Evolutionary conservation across 176 grass and related monocot genomes (phyloP).

Genomic region (Cocos nucifera): DNA sequence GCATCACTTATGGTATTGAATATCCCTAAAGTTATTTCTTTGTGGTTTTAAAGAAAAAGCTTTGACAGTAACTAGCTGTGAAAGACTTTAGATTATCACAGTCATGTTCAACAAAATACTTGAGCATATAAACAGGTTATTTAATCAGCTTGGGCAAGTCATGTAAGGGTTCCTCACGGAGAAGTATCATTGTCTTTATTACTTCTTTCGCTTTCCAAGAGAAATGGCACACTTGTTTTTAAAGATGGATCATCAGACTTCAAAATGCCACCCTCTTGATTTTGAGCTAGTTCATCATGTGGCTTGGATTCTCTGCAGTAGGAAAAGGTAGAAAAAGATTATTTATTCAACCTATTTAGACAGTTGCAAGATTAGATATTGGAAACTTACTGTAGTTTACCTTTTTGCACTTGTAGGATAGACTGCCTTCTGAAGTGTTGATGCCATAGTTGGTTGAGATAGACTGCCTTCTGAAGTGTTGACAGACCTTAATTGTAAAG

Average conservation of each 20-base stretch:
- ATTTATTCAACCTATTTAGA: too few relatives aligned
- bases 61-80: too few relatives aligned
- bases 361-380: too few relatives aligned
- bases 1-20: too few relatives aligned
- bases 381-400: constrained; percentile 14
- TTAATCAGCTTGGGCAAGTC: too few relatives aligned
- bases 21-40: too few relatives aligned
- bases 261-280: constrained; percentile 25
- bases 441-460: constrained; percentile 32
- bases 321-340: neutral
- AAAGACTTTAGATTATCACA: too few relatives aligned
- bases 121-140: too few relatives aligned
- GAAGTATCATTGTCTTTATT: constrained; percentile 19
- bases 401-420: constrained; percentile 37
- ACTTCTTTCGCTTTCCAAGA: constrained; percentile 15
- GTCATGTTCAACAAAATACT: too few relatives aligned
- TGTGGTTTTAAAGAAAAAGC: too few relatives aligned
- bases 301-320: constrained; percentile 34
- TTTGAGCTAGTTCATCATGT: constrained; percentile 26
- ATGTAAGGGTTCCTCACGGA: constrained; percentile 23
- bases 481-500: constrained; percentile 30
- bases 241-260: constrained; percentile 31
- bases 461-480: constrained; percentile 22
- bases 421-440: constrained; percentile 20
- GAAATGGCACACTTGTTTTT: constrained; percentile 21